Base-by-base conservation (phyloP, 176 grass and related monocot genomes). In the Musa schizocarpa region DNA sequence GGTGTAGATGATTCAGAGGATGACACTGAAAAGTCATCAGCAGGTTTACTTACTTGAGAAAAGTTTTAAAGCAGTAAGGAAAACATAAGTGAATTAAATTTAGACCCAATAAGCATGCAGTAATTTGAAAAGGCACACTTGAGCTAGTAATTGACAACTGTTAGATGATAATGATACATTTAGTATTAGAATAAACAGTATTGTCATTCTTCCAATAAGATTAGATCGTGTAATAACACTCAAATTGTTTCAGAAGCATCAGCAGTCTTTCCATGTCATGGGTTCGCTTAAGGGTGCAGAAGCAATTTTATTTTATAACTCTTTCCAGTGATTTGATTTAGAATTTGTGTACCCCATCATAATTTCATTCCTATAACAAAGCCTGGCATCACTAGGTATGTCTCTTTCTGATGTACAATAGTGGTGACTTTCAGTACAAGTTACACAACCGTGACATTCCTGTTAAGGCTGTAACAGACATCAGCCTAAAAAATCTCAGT, bases 1-100 rank as follows among this genome's bases (percentile, higher is more conserved):
- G 90, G 95, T 11, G 84, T 85, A 12, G 81, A 78, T 22, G 85
- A 88, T 50, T 91, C 79, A 50, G 84, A 89, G 52, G 83, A 72
- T 58, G 73, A 75, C 65, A 78, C 91, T 93, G 90, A 76, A 76
- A 55, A 80, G 53, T 59, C 68, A 73, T 23, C 9, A 65, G 21
- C 24, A 24, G 63, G 9, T 17, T 8, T 72, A 26, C 72, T 19
- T 49, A 20, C 11, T 86, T 26, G 76, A 54, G 84, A 13, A 73
- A 49, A 54, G 2, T 54, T 29, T 65, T 65, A 12, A 25, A 12
- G 20, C 54, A 25, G 19, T 16, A 24, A 29, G n/a, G 17, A 26
- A 24, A 43, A 56, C 50, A 8, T 71, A 71, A 71, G 51, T 29
- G 16, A 71, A 4, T 19, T 51, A 21, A 51, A 52, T 62, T 8